Percentiles rank a stretch among this genome's conserved stretches.
phyloP scores from a whole-genome alignment of 2,329 filamentous ascomycete genomes.

The Trichoderma sp. region DNA sequence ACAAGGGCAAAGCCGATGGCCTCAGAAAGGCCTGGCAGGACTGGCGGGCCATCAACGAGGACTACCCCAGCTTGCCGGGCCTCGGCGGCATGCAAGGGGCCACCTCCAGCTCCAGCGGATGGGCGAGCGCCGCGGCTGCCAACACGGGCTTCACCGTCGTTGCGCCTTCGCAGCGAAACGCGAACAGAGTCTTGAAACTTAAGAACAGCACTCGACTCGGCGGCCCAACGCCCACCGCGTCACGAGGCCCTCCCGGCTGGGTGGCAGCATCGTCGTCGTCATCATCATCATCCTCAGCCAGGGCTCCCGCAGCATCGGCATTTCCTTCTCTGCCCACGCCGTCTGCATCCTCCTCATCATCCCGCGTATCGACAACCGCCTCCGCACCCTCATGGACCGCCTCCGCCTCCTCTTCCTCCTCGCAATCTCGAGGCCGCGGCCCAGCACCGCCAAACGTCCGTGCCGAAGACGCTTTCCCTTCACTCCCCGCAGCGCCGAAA shows the following conservation, averaged over 20 bases:
- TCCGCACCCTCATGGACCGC: slow-evolving; percentile 38
- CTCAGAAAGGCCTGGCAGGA: slow-evolving; percentile 88
- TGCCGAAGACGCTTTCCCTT: slow-evolving; percentile 71
- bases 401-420: slow-evolving; percentile 39
- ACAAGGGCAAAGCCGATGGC: slow-evolving; percentile 69
- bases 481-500: slow-evolving; percentile 76
- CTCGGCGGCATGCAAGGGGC: slow-evolving; percentile 67
- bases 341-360: slow-evolving; percentile 28
- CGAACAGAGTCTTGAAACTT: slow-evolving; percentile 58
- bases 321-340: slow-evolving; percentile 48
- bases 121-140: slow-evolving; percentile 61
- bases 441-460: slow-evolving; percentile 31
- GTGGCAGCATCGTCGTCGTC: slow-evolving; percentile 28
- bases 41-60: slow-evolving; percentile 94
- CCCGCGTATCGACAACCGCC: slow-evolving; percentile 24
- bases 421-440: slow-evolving; percentile 31
- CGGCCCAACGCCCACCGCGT: slow-evolving; percentile 35
- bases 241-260: slow-evolving; percentile 30
- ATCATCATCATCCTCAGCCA: slow-evolving; percentile 25
- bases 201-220: slow-evolving; percentile 59
- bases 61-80: slow-evolving; percentile 86
- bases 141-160: slow-evolving; percentile 51
- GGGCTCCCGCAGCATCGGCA: slow-evolving; percentile 38
- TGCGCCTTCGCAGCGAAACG: slow-evolving; percentile 50
- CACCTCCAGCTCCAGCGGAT: slow-evolving; percentile 57